These are phyloP conservation scores for Backusella parvicylindrica DNA, from an alignment of 192 early-diverging fungal genomes.

Conservation along the genomic window DNA sequence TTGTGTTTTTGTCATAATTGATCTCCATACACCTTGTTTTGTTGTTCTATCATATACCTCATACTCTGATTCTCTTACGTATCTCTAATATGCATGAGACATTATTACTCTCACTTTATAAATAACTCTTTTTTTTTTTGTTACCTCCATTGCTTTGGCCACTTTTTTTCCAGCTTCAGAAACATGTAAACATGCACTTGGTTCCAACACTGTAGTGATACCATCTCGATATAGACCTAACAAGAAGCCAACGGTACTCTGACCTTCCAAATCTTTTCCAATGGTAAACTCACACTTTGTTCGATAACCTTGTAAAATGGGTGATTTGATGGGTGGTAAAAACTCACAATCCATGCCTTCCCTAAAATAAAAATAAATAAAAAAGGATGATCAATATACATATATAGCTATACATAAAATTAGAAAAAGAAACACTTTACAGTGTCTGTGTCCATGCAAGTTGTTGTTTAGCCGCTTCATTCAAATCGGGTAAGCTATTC, in stretches of 20 bases:
- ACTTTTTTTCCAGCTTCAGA: constrained; percentile 46
- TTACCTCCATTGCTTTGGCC: constrained; percentile 42
- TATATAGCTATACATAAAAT: no score
- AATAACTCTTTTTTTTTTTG: background rate
- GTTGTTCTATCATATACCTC: constrained; percentile 31
- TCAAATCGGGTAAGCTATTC: constrained; percentile 1
- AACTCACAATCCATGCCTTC: constrained; percentile 15
- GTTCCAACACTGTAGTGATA: constrained; percentile 45
- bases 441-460: constrained; percentile 36
- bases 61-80: constrained; percentile 29
- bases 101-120: no score
- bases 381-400: background rate
- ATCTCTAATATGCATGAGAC: constrained; percentile 7
- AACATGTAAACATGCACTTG: constrained; percentile 44
- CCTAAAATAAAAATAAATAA: background rate
- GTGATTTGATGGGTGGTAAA: constrained; percentile 47
- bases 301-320: constrained; percentile 59
- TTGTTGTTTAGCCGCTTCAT: constrained; percentile 2
- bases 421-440: background rate
- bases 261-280: constrained; percentile 54
- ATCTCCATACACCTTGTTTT: constrained; percentile 60
- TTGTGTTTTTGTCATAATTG: constrained; percentile 54
- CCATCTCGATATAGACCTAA: constrained; percentile 64
- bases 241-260: constrained; percentile 62
- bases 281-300: constrained; percentile 79